Evolutionary conservation across 2,329 filamentous ascomycete genomes (phyloP).

Genomic region (Arachnopeziza araneosa): DNA sequence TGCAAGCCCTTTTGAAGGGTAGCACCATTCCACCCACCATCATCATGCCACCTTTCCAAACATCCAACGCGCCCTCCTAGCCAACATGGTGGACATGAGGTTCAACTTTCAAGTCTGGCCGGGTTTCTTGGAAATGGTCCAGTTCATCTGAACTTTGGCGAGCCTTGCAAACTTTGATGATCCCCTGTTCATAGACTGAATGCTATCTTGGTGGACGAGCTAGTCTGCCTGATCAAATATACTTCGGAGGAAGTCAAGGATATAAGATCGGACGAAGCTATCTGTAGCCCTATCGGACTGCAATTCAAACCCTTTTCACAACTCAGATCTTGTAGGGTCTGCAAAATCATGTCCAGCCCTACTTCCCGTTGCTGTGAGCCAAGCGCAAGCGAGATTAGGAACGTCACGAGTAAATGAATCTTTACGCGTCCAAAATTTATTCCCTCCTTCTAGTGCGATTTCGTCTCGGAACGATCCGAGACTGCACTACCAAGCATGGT

Average conservation of each 20-base stretch:
- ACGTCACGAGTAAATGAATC: neutral
- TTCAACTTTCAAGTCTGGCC: neutral
- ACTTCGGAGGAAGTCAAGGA: neutral
- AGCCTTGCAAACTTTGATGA: neutral
- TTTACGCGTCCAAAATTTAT: neutral
- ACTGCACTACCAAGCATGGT: neutral
- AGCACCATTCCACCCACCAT: neutral
- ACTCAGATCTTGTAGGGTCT: neutral
- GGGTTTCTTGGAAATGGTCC: neutral
- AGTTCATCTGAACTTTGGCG: neutral
- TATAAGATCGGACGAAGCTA: neutral
- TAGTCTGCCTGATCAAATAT: neutral
- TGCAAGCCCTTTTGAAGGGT: conserved; percentile 19
- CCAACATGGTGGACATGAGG: neutral
- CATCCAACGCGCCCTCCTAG: neutral
- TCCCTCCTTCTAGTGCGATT: neutral
- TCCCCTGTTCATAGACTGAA: neutral
- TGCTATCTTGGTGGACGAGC: neutral
- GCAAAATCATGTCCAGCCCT: neutral
- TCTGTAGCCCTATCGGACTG: neutral
- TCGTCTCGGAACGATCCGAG: neutral
- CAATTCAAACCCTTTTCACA: neutral
- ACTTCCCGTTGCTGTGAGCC: neutral
- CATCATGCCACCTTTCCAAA: neutral
- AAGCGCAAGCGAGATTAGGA: neutral